Evolutionary conservation across 2,329 filamentous ascomycete species (phyloP), one percentile per base, ranked within the genome.

Genomic region (Cadophora sp.): DNA sequence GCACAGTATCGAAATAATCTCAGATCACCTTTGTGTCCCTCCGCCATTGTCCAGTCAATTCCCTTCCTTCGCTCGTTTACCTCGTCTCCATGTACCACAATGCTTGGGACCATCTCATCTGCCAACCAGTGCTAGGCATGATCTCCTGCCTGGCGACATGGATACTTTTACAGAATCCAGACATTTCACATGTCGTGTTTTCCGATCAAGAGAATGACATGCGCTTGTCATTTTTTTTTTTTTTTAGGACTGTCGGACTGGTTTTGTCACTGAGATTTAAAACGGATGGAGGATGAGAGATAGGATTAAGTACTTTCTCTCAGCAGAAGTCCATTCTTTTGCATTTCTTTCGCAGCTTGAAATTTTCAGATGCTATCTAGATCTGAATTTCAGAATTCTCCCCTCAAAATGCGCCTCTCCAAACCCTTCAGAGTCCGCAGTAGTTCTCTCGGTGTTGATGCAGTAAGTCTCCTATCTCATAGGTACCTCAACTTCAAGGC

Each of bases 1-100:
- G 55, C 55, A 58, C 55, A 19, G 31, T 31, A 37, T 58, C n/a
- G 11, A 58, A 24, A 22, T n/a, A 34, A 37, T 58, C 55, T 37
- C 55, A 40, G 31, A 58, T 34, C 31, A 24, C n/a, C 29, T 34
- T 22, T 58, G 55, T n/a, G 19, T 37, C 31, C 16, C n/a, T 37
- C 29, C 26, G 7, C 0, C 24, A 24, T 58, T 58, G 55, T 12
- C 55, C 55, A 58, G 24, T 37, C 3, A n/a, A 11, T 3, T 37
- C 8, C 7, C 55, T 22, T 2, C 2, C 4, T 16, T 58, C 8
- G 40, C 29, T n/a, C 7, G n/a, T 37, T 12, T 9, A 37, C 19
- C 27, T 40, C 29, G n/a, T 34, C 19, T 58, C 27, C 29, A 37
- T 19, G 6, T 37, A 37, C 9, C 55, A 58, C 55, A 22, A 24